These are phyloP conservation scores for Candida methanosorbosa DNA, from an alignment of 805 yeast genomes.

Conservation along the genomic window DNA sequence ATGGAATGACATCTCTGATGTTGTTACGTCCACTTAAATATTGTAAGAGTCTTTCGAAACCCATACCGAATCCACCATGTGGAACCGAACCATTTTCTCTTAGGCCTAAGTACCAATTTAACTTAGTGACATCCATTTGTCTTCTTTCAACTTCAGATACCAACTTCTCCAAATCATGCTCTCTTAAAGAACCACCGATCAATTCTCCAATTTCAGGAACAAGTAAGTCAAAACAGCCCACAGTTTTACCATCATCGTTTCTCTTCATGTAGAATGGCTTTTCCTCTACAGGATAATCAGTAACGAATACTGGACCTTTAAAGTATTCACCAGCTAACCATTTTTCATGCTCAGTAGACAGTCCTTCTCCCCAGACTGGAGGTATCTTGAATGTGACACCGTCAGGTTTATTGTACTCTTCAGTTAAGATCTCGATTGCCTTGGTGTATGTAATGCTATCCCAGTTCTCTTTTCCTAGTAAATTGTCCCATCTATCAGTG, in stretches of 20 bases:
- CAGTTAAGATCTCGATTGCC: conserved; percentile 50
- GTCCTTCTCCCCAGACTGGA: conserved; percentile 62
- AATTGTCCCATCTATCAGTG: conserved; percentile 48
- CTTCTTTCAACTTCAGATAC: conserved; percentile 39
- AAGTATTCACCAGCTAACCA: conserved; percentile 70
- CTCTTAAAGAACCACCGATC: conserved; percentile 92
- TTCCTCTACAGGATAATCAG: conserved; percentile 69
- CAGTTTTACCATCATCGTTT: conserved; percentile 44
- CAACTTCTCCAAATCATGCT: conserved; percentile 47
- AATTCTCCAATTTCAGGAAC: conserved; percentile 92
- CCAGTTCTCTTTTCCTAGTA: conserved; percentile 47
- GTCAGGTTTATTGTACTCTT: conserved; percentile 20
- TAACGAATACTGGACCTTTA: conserved; percentile 75
- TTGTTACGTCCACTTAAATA: conserved; percentile 70
- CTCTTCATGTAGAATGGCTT: conserved; percentile 92
- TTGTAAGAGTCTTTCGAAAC: conserved; percentile 77
- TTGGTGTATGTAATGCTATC: conserved; percentile 63
- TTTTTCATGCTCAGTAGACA: conserved; percentile 85
- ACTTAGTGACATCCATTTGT: conserved; percentile 46
- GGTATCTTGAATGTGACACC: conserved; percentile 29
- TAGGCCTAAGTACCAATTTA: conserved; percentile 75
- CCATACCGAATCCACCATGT: conserved; percentile 97
- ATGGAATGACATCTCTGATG: conserved; percentile 79
- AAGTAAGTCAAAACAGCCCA: conserved; percentile 82
- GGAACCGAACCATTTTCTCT: conserved; percentile 78